Conservation (phyloP, 2,329 filamentous ascomycete species). For the Incumbomyces lentus region DNA sequence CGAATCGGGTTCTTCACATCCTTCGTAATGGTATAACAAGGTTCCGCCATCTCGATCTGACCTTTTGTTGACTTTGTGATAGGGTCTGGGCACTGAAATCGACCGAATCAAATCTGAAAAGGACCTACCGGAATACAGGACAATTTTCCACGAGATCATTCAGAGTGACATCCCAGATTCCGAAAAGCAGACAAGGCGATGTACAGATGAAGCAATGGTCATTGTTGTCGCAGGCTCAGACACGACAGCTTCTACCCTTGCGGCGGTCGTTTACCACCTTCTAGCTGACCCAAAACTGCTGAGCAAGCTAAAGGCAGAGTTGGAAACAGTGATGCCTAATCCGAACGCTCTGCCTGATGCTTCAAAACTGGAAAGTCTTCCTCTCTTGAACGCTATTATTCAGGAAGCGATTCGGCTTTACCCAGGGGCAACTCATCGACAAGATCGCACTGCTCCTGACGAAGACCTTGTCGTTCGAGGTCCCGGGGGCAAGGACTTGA, state of each 20-base stretch:
- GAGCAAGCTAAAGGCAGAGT: constrained; percentile 23
- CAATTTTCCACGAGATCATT: constrained; percentile 15
- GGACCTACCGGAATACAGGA: constrained; percentile 8
- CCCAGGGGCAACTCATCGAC: constrained; percentile 24
- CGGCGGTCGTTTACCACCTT: constrained; percentile 13
- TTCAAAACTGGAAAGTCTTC: constrained; percentile 20
- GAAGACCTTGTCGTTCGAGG: constrained; percentile 7
- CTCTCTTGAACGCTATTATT: constrained; percentile 25
- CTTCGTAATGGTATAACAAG: no score
- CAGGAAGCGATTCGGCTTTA: constrained; percentile 26
- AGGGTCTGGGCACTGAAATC: constrained; percentile 11
- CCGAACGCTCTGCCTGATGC: constrained; percentile 8
- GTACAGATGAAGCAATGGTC: constrained; percentile 19
- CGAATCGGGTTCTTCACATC: no score
- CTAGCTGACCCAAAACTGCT: constrained; percentile 14
- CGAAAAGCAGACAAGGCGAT: constrained; percentile 24
- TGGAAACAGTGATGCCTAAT: constrained; percentile 7
- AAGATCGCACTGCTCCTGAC: constrained; percentile 20
- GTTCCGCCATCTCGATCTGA: no score
- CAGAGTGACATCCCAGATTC: constrained; percentile 22
- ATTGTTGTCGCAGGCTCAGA: constrained; percentile 17
- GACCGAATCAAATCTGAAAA: constrained; percentile 9
- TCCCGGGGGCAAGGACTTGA: neutral
- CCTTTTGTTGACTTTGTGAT: neutral
- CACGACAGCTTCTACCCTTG: constrained; percentile 16